phyloP scores from a whole-genome alignment of 31 red algal species.

The Asparagopsis taxiformis region DNA sequence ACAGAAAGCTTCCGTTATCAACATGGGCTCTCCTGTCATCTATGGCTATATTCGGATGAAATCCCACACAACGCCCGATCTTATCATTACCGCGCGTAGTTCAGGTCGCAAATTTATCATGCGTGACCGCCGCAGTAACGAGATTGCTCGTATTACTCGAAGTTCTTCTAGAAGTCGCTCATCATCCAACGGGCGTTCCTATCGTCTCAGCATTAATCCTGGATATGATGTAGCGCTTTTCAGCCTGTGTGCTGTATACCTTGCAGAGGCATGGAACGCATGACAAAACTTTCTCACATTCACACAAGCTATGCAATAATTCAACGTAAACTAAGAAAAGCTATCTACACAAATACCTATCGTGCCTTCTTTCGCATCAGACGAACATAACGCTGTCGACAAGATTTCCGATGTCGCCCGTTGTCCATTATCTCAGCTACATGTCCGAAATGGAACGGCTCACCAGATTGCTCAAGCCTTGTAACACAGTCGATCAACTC shows the following conservation, averaged over 20 bases:
- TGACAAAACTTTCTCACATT: background rate
- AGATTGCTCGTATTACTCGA: background rate
- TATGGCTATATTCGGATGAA: background rate
- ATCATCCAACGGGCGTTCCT: background rate
- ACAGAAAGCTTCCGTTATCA: background rate
- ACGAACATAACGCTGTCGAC: background rate
- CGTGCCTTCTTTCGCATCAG: background rate
- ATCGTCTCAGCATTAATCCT: background rate
- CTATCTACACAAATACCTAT: too few species aligned
- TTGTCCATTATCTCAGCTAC: conserved; percentile 22
- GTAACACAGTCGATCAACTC: background rate
- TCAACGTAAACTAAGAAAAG: too few species aligned
- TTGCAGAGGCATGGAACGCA: background rate
- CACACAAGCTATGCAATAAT: too few species aligned
- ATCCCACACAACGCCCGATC: conserved; percentile 1
- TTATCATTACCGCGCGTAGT: background rate
- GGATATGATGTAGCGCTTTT: conserved; percentile 1
- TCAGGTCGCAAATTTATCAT: background rate
- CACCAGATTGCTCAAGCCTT: background rate
- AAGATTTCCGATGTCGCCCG: conserved; percentile 24
- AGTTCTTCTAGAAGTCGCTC: background rate
- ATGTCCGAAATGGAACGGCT: conserved; percentile 36
- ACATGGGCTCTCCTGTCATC: background rate
- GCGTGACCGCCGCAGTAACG: conserved; percentile 7
- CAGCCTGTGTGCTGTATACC: background rate